phyloP scores from a whole-genome alignment of 805 yeast species.

The Wickerhamiella azyma region DNA sequence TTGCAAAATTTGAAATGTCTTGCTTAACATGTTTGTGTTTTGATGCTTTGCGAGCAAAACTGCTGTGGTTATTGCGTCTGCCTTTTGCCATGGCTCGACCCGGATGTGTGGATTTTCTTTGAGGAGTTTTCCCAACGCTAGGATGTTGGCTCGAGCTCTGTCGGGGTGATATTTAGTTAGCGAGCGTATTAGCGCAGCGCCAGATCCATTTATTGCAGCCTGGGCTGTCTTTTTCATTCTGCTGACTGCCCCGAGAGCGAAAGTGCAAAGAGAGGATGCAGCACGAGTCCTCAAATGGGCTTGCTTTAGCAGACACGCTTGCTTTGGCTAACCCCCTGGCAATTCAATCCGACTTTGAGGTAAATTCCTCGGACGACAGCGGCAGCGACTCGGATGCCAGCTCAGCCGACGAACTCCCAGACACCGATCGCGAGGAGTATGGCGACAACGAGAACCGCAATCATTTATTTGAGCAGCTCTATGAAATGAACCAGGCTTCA shows the following conservation, averaged over 20 bases:
- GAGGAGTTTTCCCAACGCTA: neutral
- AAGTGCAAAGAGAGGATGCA: neutral
- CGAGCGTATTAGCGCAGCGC: neutral
- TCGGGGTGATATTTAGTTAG: neutral
- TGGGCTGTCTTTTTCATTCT: neutral
- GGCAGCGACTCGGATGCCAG: neutral
- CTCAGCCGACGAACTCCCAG: neutral
- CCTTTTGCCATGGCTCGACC: neutral
- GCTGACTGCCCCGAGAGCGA: neutral
- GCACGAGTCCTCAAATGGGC: neutral
- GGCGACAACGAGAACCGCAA: neutral
- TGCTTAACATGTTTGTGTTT: neutral
- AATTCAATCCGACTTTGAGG: neutral
- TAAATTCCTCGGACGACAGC: neutral
- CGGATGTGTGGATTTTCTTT: neutral
- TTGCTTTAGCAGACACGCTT: constrained; percentile 2
- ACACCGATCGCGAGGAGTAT: neutral
- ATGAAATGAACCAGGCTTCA: neutral
- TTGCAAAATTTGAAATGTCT: neutral
- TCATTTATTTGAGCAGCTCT: constrained; percentile 1
- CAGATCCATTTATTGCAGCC: neutral
- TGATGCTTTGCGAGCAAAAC: neutral
- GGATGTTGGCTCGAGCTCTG: neutral
- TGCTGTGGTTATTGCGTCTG: neutral
- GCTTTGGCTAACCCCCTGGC: neutral